These are phyloP conservation scores for Sphagnum magellanicum DNA, from an alignment of 228 moss, liverwort and hornwort species.

Conservation along the genomic window DNA sequence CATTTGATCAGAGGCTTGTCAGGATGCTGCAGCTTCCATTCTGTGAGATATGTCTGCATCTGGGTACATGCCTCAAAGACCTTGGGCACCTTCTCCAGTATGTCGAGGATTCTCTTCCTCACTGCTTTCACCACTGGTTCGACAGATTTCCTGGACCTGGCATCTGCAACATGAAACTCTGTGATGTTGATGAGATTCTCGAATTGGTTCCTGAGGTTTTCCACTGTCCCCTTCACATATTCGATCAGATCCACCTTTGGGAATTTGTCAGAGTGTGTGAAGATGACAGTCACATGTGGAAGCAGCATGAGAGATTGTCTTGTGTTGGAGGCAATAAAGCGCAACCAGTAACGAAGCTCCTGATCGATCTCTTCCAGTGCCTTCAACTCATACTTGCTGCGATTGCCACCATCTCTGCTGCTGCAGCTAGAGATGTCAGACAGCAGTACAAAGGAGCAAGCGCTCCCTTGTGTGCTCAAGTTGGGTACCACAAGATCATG, in stretches of 20 bases:
- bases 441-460: slow-evolving; percentile 49
- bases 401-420: slow-evolving; percentile 28
- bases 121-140: slow-evolving; percentile 53
- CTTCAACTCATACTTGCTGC: slow-evolving; percentile 43
- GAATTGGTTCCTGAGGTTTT: slow-evolving; percentile 32
- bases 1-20: slow-evolving; percentile 61
- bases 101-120: slow-evolving; percentile 40
- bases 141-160: slow-evolving; percentile 43
- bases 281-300: slow-evolving; percentile 61
- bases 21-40: slow-evolving; percentile 51
- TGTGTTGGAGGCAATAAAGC: slow-evolving; percentile 68
- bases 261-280: slow-evolving; percentile 55
- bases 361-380: slow-evolving; percentile 28
- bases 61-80: slow-evolving; percentile 52
- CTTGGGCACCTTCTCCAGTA: slow-evolving; percentile 47
- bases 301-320: slow-evolving; percentile 37
- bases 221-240: slow-evolving; percentile 37
- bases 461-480: slow-evolving; percentile 52
- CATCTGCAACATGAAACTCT: slow-evolving; percentile 54
- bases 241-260: slow-evolving; percentile 42
- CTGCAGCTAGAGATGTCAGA: slow-evolving; percentile 39
- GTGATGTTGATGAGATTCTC: slow-evolving; percentile 43
- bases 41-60: slow-evolving; percentile 37
- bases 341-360: slow-evolving; percentile 71
- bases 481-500: slow-evolving; percentile 66